Base-by-base conservation (phyloP, 140 eudicot genomes). In the Cichorium intybus region DNA sequence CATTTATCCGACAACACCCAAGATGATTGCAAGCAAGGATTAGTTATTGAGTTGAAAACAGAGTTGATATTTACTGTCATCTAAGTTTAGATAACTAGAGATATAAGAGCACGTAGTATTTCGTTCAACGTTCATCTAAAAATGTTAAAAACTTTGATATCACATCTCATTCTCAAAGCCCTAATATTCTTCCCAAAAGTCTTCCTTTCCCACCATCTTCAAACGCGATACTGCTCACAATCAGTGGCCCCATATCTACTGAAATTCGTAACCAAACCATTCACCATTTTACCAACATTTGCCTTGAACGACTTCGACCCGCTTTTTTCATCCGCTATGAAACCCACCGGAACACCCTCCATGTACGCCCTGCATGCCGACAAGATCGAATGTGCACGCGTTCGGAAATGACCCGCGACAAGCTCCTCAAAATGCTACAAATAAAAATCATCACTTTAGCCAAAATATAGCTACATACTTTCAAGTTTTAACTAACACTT, bases 361-460 rank as follows among this genome's bases (percentile, higher is more conserved):
- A 70, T 73, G 46, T 84, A 87, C 26, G 83, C 78, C 56, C 52
- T 69, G 37, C 93, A 87, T 3, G 96, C 89, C n/a, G 76, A 59
- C 43, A 87, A 64, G 31, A 87, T 84, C 52, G 58, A 65, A 20
- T 70, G 82, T 11, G 93, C 93, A 63, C 56, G 81, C 27, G 62
- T 29, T 26, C 79, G 81, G 21, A 84, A 87, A 81, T 87, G 89
- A 15, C 93, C 93, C 2, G 70, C 71, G 26, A 84, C 89, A 62
- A 87, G 69, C 65, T 84, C 89, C 81, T 84, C 96, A 51, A 74
- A 84, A 59, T 87, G 70, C 96, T 87, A 81, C 80, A 78, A 52
- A 21, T 18, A 68, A 54, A 23, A 18, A 18, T 6, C 15, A 12
- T 55, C 26, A 35, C 17, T 6, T 47, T 62, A n/a, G 31, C n/a